Percentiles rank a stretch among this genome's conserved stretches.
phyloP scores from a whole-genome alignment of 2,329 filamentous ascomycete genomes.

The Kalmusia sp. region DNA sequence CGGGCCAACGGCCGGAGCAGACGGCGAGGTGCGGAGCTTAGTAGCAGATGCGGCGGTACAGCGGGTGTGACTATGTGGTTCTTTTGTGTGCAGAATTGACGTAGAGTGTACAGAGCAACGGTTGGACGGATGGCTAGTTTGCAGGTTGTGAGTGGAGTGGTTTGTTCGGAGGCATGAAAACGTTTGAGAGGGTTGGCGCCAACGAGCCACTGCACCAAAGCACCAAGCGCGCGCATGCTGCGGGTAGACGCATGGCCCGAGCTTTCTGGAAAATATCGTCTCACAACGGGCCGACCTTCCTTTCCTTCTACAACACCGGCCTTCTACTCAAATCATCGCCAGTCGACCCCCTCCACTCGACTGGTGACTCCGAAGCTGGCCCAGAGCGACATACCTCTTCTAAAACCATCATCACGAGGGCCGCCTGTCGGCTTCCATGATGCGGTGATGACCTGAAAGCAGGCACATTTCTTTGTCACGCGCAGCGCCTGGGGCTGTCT shows the following conservation, averaged over 20 bases:
- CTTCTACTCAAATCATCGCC: conserved; percentile 79
- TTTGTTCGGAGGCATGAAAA: conserved; percentile 31
- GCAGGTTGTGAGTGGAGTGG: conserved; percentile 23
- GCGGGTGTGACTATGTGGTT: conserved; percentile 2
- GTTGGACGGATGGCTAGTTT: conserved; percentile 19
- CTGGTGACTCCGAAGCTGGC: conserved; percentile 76
- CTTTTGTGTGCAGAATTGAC: neutral
- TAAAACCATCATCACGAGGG: conserved; percentile 87
- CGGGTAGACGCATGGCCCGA: conserved; percentile 19
- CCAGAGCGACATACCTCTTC: conserved; percentile 73
- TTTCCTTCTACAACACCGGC: conserved; percentile 59
- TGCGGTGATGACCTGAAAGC: conserved; percentile 71
- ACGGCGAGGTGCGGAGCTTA: conserved; percentile 10
- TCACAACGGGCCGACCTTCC: conserved; percentile 18
- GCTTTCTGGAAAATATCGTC: conserved; percentile 29
- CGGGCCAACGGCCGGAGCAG: conserved; percentile 31
- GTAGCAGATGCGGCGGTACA: conserved; percentile 14
- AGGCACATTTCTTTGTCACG: conserved; percentile 59
- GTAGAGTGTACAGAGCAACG: neutral
- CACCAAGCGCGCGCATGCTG: conserved; percentile 26
- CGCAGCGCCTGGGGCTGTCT: conserved; percentile 20
- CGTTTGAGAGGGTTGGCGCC: conserved; percentile 35
- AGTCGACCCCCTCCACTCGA: conserved; percentile 64
- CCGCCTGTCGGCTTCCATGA: conserved; percentile 68
- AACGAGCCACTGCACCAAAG: conserved; percentile 11